Base-by-base conservation (phyloP, 164 flowering plant species). In the Magnolia officinalis region DNA sequence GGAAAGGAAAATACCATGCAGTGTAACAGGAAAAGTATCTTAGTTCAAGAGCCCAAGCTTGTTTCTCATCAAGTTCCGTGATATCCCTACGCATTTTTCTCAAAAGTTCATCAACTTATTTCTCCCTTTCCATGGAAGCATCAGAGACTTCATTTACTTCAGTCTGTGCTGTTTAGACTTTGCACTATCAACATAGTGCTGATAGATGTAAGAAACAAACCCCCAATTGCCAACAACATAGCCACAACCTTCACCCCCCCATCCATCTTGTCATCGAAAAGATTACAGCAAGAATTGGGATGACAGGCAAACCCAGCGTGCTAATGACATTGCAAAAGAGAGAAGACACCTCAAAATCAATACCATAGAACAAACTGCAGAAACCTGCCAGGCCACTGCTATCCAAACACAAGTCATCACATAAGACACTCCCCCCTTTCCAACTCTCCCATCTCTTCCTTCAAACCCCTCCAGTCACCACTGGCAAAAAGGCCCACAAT, bases 141-240 rank as follows among this genome's bases (percentile, higher is more conserved):
- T 21, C 4, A 6, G 74, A 6, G 7, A 11, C 72, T 11, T 75
- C 79, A 72, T 16, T 70, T 14, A 24, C 67, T 31, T 72, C 51
- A 29, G 72, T 23, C 74, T 18, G 29, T 29, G n/a, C 45, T 74
- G 50, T 21, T 71, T 80, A n/a, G 58, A 58, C 75, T 70, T 49
- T 45, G 50, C 55, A 26, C 80, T 81, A 63, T 85, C 86, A 70
- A 83, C 77, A 63, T 82, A 85, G 29, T 77, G 74, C 75, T 83
- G 83, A 76, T 82, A 83, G 23, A 82, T 52, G 65, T 83, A 85
- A 49, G 84, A 83, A 65, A 68, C 29, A 63, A 83, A 83, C 8
- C 88, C 86, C 86, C 88, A 85, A 79, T 18, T 18, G 84, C 80
- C 74, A 85, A 52, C 76, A 82, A 71, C 83, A 85, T 45, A 19